Evolutionary conservation across 441 rosid genomes (phyloP).

Genomic region (Gossypium davidsonii): DNA sequence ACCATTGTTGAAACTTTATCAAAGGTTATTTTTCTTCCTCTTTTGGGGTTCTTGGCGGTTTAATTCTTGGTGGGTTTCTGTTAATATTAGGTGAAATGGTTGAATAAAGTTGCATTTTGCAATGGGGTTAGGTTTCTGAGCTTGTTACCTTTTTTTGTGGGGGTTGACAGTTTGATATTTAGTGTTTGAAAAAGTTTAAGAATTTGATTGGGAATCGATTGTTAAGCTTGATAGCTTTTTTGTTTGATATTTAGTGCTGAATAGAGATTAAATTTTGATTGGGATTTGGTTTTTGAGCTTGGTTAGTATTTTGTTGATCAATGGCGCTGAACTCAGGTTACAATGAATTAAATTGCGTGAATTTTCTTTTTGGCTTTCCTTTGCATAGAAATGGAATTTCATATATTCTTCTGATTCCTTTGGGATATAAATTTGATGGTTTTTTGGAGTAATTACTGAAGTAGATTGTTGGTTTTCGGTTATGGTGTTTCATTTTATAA

Average conservation of each 20-base stretch:
- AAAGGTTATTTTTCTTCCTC: conserved; percentile 35
- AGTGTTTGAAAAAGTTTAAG: background rate
- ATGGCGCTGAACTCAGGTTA: background rate
- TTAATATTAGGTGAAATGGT: background rate
- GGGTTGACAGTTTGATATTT: background rate
- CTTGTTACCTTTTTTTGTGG: background rate
- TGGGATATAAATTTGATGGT: background rate
- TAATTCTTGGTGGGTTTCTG: background rate
- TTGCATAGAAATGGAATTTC: background rate
- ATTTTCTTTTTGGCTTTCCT: background rate
- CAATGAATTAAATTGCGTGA: no score
- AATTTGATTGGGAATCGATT: background rate
- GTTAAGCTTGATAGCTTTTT: background rate
- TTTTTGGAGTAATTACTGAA: background rate
- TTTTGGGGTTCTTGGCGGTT: background rate
- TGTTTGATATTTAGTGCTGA: background rate
- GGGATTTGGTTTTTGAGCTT: background rate
- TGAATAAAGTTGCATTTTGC: background rate
- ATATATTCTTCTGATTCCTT: background rate
- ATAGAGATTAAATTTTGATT: background rate
- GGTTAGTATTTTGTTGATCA: background rate
- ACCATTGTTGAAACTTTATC: conserved; percentile 78
- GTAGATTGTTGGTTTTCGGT: background rate
- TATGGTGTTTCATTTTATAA: background rate
- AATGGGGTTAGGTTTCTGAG: background rate